Evolutionary conservation across 257 asterid genomes (phyloP).

Genomic region (Mentha longifolia): DNA sequence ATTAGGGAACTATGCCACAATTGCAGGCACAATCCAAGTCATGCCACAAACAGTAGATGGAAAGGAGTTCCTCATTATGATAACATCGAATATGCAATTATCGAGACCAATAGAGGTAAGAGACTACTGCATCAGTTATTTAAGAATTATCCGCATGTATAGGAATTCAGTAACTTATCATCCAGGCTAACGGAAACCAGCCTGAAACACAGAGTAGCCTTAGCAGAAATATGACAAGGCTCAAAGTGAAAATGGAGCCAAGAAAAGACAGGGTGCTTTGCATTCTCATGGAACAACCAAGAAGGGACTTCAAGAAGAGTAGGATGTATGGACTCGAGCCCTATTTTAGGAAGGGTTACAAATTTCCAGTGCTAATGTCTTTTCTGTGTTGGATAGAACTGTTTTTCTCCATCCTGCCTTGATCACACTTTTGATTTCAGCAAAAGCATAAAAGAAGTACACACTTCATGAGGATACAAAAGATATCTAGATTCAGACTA

Average conservation of each 20-base stretch:
- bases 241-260: not conserved
- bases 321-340: not conserved
- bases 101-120: not conserved
- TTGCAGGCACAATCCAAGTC: conserved; percentile 1
- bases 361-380: not conserved
- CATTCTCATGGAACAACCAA: conserved; percentile 11
- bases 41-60: not conserved
- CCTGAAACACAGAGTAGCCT: too few species aligned
- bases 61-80: not conserved
- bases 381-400: not conserved
- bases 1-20: not conserved
- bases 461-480: not conserved
- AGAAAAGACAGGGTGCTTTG: not conserved
- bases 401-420: not conserved
- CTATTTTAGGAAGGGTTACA: not conserved
- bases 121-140: not conserved
- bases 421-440: not conserved
- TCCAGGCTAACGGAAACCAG: not conserved
- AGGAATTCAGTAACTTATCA: not conserved
- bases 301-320: not conserved
- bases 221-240: too few species aligned
- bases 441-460: not conserved
- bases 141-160: not conserved
- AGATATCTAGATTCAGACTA: not conserved
- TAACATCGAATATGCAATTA: not conserved